phyloP scores from a whole-genome alignment of 2,329 filamentous ascomycete species.

The Xylaria sp. region DNA sequence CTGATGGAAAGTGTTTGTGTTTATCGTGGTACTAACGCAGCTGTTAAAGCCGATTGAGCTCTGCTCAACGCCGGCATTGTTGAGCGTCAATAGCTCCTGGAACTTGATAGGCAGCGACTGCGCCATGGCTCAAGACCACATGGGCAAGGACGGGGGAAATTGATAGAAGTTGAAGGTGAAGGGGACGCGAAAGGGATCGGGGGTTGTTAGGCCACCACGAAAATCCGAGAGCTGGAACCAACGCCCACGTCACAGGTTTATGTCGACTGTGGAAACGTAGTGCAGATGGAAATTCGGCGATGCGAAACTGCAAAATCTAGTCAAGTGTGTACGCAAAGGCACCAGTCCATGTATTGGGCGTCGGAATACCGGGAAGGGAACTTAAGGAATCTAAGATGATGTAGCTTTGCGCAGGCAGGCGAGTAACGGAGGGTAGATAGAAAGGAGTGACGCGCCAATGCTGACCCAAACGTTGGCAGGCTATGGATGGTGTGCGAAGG shows the following conservation, averaged over 20 bases:
- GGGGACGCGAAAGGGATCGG: conserved; percentile 15
- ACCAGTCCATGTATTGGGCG: conserved; percentile 40
- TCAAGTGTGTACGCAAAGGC: conserved; percentile 34
- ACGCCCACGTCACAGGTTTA: conserved; percentile 22
- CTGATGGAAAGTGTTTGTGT: conserved; percentile 51
- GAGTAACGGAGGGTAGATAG: conserved; percentile 38
- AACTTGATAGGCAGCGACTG: conserved; percentile 87
- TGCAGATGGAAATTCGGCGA: conserved; percentile 15
- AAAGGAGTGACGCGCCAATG: conserved; percentile 43
- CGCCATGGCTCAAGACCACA: conserved; percentile 62
- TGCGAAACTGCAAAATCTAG: conserved; percentile 10
- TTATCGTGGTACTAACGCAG: conserved; percentile 65
- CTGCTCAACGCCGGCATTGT: conserved; percentile 59
- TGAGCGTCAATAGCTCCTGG: conserved; percentile 83
- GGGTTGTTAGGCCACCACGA: conserved; percentile 32
- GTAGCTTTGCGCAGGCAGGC: conserved; percentile 30
- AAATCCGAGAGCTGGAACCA: conserved; percentile 17
- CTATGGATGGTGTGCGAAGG: conserved; percentile 23
- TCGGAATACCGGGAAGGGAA: conserved; percentile 39
- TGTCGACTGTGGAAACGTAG: conserved; percentile 6
- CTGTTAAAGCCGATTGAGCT: conserved; percentile 82
- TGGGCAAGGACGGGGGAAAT: conserved; percentile 41
- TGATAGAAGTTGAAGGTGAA: conserved; percentile 23
- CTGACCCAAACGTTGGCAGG: conserved; percentile 24
- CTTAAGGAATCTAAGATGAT: conserved; percentile 41